These are phyloP conservation scores for Quercus engelmannii DNA, from an alignment of 306 rosid genomes.

Conservation along the genomic window DNA sequence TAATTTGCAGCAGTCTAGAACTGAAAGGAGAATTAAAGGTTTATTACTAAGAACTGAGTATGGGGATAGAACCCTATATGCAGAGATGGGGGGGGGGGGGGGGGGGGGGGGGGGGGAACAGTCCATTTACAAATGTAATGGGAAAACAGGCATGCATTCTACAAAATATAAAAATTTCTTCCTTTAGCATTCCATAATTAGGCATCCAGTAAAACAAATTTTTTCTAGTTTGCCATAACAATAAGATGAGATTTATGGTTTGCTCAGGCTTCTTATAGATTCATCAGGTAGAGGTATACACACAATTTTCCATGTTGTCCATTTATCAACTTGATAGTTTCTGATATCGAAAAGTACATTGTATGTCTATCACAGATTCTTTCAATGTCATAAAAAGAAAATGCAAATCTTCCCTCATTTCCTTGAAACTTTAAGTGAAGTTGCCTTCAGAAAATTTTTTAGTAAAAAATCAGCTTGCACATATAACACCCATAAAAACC, in stretches of 20 bases:
- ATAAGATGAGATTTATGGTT: neutral
- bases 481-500: too few species aligned
- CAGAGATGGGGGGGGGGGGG: too few species aligned
- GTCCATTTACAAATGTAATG: too few species aligned
- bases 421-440: neutral
- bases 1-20: slow-evolving; percentile 94
- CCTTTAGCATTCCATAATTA: neutral
- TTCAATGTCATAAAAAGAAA: neutral
- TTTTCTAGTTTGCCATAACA: neutral
- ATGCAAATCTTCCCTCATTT: neutral
- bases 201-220: neutral
- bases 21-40: neutral
- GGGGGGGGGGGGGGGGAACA: neutral
- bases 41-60: too few species aligned
- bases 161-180: neutral
- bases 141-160: too few species aligned
- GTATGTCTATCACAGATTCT: neutral
- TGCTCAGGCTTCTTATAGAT: too few species aligned
- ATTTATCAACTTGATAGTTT: neutral
- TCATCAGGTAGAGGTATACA: too few species aligned
- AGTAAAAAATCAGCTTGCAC: too few species aligned
- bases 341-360: neutral
- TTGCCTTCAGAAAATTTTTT: too few species aligned
- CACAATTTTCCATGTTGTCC: neutral
- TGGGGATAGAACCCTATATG: too few species aligned